Percentiles rank a stretch among this genome's conserved stretches.
Conservation (phyloP, 75 land plant species). For the Sequoiadendron giganteum region DNA sequence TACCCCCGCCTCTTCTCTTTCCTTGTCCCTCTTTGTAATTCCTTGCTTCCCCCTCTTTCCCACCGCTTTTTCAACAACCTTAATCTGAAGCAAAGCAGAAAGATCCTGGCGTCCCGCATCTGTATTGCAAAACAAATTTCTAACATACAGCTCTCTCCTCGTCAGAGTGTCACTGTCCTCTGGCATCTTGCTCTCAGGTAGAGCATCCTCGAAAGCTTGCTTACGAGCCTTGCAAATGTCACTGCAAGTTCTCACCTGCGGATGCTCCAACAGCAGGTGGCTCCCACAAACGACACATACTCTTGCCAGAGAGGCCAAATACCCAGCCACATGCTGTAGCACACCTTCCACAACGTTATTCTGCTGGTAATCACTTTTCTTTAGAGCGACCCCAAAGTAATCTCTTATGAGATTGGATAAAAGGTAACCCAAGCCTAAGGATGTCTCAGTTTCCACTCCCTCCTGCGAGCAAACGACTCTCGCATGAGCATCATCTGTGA, state of each 20-base stretch:
- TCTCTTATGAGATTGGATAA: neutral
- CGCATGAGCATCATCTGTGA: neutral
- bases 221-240: neutral
- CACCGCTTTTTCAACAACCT: no score
- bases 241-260: neutral
- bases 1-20: no score
- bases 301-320: neutral
- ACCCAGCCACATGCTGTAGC: neutral
- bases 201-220: neutral
- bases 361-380: neutral
- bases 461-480: neutral
- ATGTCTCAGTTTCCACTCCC: neutral
- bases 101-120: no score
- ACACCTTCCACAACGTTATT: neutral
- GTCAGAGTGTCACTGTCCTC: no score
- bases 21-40: no score
- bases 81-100: no score
- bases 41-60: no score
- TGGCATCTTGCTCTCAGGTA: neutral
- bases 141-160: no score
- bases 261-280: neutral
- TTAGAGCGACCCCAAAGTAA: neutral
- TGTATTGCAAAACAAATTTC: no score
- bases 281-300: neutral
- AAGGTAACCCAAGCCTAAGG: neutral